Percentiles rank a stretch among this genome's conserved stretches.
phyloP scores from a whole-genome alignment of 805 yeast species.

The Metschnikowia drakensbergensis region DNA sequence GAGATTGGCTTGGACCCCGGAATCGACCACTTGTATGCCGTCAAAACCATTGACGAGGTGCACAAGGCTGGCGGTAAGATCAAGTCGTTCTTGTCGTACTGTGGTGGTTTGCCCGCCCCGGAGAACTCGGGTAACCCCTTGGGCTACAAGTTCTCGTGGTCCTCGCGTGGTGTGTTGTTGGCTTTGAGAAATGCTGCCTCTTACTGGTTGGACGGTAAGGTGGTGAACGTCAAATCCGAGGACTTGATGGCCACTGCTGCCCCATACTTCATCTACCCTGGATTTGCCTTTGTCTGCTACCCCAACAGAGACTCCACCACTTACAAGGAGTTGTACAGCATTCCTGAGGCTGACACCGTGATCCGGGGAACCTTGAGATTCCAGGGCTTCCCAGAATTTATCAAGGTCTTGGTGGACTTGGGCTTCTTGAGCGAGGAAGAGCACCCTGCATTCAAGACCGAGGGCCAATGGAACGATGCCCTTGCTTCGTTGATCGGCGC shows the following conservation, averaged over 20 bases:
- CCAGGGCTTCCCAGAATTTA: conserved; percentile 98
- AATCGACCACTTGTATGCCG: conserved; percentile 96
- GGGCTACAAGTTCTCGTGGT: conserved; percentile 99
- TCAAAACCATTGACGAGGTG: conserved; percentile 96
- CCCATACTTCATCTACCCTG: conserved; percentile 95
- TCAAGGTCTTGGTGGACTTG: conserved; percentile 89
- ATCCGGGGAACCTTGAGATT: conserved; percentile 95
- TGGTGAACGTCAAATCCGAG: conserved; percentile 76
- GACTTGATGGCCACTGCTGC: conserved; percentile 93
- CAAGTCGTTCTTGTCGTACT: conserved; percentile 89
- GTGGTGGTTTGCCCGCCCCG: conserved; percentile 99
- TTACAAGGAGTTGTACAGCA: conserved; percentile 85
- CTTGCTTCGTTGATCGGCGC: conserved; percentile 73
- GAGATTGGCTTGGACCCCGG: conserved; percentile 99
- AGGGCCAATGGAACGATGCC: conserved; percentile 85
- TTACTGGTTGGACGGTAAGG: conserved; percentile 81
- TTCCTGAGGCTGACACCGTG: conserved; percentile 96
- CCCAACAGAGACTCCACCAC: conserved; percentile 98
- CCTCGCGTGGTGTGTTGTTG: conserved; percentile 94
- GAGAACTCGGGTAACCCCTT: conserved; percentile 96
- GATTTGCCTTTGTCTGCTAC: conserved; percentile 89
- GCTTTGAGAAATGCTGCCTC: conserved; percentile 93
- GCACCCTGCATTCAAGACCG: conserved; percentile 51
- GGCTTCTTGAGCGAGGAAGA: conserved; percentile 85
- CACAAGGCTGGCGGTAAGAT: conserved; percentile 89